Conservation (phyloP, 2,329 filamentous ascomycete genomes). For the Fusarium sp. region DNA sequence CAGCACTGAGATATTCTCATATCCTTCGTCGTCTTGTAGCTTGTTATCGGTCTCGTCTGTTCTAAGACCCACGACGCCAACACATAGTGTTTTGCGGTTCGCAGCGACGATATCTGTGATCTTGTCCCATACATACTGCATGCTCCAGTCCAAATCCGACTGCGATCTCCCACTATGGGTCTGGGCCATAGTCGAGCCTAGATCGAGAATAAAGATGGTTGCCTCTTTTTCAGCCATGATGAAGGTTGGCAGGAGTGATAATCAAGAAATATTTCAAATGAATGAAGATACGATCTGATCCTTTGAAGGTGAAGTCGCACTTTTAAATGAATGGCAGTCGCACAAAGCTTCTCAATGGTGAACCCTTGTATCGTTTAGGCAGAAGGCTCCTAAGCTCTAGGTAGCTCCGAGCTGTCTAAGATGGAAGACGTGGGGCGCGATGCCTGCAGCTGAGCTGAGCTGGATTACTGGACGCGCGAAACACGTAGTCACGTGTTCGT, state of each 20-base stretch:
- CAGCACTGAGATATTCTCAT: constrained; percentile 83
- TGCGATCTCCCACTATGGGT: constrained; percentile 76
- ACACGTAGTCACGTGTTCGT: not conserved
- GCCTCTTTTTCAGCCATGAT: constrained; percentile 93
- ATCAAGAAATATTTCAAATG: not conserved
- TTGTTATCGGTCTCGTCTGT: constrained; percentile 81
- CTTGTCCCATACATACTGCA: constrained; percentile 96
- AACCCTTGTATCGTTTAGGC: constrained; percentile 45
- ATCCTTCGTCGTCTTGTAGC: constrained; percentile 76
- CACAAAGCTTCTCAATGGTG: constrained; percentile 29
- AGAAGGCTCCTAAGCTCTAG: constrained; percentile 35
- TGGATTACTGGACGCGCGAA: not conserved
- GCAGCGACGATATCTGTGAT: constrained; percentile 75
- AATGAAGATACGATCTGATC: not conserved
- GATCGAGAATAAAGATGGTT: constrained; percentile 89
- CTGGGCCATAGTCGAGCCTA: constrained; percentile 86
- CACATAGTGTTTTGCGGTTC: constrained; percentile 74
- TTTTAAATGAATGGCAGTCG: constrained; percentile 28
- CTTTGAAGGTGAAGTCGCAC: not conserved
- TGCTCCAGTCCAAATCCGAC: constrained; percentile 87
- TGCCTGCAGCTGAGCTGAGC: constrained; percentile 1
- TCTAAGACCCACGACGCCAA: constrained; percentile 84
- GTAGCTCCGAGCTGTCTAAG: not conserved
- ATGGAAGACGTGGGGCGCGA: constrained; percentile 5
- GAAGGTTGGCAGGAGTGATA: constrained; percentile 2